Conservation (phyloP, 768 basidiomycete species). For the Boletus rubroflammeus region DNA sequence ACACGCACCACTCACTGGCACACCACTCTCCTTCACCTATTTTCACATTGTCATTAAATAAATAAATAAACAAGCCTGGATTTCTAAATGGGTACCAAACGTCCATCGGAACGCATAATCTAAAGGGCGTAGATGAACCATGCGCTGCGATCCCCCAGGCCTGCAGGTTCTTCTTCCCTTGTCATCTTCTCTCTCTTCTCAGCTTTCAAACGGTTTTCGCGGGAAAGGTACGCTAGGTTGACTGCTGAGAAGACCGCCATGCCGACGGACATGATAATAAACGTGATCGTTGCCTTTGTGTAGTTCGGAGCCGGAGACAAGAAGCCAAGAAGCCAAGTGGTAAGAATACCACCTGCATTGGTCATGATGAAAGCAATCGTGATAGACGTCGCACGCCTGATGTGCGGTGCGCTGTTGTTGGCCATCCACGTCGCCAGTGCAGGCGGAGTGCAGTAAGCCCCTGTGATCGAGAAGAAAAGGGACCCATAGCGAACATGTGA, state of each 20-base stretch:
- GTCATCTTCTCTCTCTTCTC: constrained; percentile 30
- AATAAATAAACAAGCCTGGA: no score
- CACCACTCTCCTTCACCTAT: no score
- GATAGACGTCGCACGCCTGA: constrained; percentile 54
- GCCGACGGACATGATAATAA: constrained; percentile 35
- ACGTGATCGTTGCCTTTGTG: constrained; percentile 41
- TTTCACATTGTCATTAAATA: no score
- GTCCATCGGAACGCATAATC: no score
- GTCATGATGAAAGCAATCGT: constrained; percentile 57
- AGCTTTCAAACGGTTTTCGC: constrained; percentile 46
- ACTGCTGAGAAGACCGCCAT: constrained; percentile 36
- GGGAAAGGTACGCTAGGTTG: constrained; percentile 40
- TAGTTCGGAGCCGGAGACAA: constrained; percentile 50
- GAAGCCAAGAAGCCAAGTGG: constrained; percentile 55
- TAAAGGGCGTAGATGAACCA: constrained; percentile 36
- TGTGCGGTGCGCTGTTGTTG: constrained; percentile 57
- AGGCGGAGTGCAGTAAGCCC: neutral
- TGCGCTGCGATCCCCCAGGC: constrained; percentile 47
- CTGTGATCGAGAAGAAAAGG: neutral
- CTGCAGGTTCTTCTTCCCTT: constrained; percentile 37
- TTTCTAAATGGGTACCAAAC: no score
- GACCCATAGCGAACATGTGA: neutral
- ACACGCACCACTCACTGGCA: no score
- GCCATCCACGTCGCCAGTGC: constrained; percentile 24
- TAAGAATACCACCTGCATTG: constrained; percentile 57